Conservation (phyloP, 257 asterid genomes). For the Fraxinus americana region DNA sequence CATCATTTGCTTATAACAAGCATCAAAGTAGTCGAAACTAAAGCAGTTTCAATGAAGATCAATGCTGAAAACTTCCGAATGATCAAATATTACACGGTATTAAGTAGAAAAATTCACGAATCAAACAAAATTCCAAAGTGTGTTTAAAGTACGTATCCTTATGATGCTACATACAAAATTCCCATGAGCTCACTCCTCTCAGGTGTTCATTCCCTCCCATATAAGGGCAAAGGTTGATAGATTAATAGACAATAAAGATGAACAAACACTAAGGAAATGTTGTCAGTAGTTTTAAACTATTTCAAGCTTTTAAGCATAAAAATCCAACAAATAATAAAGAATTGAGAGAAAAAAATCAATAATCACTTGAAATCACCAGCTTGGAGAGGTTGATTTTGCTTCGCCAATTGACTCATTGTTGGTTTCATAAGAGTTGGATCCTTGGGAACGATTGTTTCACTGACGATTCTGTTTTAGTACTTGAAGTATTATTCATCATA, state of each 20-base stretch:
- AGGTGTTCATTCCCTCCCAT: neutral
- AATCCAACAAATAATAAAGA: constrained; percentile 1
- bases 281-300: neutral
- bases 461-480: no score
- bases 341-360: constrained; percentile 7
- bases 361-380: constrained; percentile 42
- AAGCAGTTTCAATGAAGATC: neutral
- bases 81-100: no score
- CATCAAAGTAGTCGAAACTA: neutral
- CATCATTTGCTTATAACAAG: neutral
- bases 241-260: neutral
- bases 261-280: neutral
- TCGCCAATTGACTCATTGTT: constrained; percentile 92
- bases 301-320: neutral
- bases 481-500: no score
- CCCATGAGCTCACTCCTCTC: constrained; percentile 10
- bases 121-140: neutral
- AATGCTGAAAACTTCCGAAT: neutral
- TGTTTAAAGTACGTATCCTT: constrained; percentile 3
- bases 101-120: neutral
- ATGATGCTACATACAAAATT: constrained; percentile 6
- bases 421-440: constrained; percentile 65
- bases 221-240: neutral
- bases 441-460: no score
- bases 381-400: constrained; percentile 66